Percentiles rank a stretch among this genome's conserved stretches.
phyloP scores from a whole-genome alignment of 2,329 filamentous ascomycete genomes.

The Penicillium sp. region DNA sequence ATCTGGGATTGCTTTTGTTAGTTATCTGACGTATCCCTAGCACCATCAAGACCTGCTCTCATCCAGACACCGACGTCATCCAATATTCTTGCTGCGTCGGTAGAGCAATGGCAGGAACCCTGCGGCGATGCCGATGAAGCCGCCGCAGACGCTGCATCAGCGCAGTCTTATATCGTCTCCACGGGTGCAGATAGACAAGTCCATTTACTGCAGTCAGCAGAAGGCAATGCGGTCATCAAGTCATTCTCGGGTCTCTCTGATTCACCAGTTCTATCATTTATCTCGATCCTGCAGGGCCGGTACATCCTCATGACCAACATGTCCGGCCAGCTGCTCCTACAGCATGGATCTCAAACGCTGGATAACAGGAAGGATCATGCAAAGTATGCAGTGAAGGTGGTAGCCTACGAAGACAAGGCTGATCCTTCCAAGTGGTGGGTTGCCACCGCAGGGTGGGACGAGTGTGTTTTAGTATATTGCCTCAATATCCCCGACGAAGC shows the following conservation, averaged over 20 bases:
- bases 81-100: slow-evolving; percentile 54
- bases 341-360: slow-evolving; percentile 42
- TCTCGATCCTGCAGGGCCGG: slow-evolving; percentile 38
- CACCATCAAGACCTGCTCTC: slow-evolving; percentile 44
- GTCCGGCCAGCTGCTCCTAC: slow-evolving; percentile 56
- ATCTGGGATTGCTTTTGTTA: not conserved
- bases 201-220: slow-evolving; percentile 41
- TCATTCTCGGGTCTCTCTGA: slow-evolving; percentile 31
- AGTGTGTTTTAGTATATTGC: slow-evolving; percentile 53
- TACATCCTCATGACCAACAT: slow-evolving; percentile 56
- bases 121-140: slow-evolving; percentile 7
- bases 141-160: slow-evolving; percentile 6
- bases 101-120: slow-evolving; percentile 35
- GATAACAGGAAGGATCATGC: slow-evolving; percentile 54
- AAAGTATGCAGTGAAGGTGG: slow-evolving; percentile 58
- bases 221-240: slow-evolving; percentile 15
- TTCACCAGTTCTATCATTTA: slow-evolving; percentile 53
- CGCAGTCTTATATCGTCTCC: slow-evolving; percentile 36
- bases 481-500: slow-evolving; percentile 11
- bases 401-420: slow-evolving; percentile 35
- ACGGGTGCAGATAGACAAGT: slow-evolving; percentile 49
- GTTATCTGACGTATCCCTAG: slow-evolving; percentile 28
- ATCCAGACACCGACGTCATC: slow-evolving; percentile 46
- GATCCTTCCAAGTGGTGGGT: slow-evolving; percentile 35
- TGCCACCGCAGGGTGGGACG: slow-evolving; percentile 62